phyloP scores from a whole-genome alignment of 139 green algal species.

The Medakamo hakoo region DNA sequence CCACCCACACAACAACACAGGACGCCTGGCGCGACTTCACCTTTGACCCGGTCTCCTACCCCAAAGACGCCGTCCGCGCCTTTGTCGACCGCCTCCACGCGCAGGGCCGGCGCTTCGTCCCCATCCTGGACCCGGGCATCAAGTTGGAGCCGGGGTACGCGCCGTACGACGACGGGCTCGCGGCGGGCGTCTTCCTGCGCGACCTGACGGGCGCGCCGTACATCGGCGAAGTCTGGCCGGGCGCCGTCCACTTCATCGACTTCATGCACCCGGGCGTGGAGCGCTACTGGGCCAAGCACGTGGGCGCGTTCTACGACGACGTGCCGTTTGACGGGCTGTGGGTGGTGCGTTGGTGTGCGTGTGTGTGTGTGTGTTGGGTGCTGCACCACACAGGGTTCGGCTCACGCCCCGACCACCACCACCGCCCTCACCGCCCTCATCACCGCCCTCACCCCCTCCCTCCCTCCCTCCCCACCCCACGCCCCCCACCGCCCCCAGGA shows the following conservation, averaged over 20 bases:
- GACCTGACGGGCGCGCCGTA: too few species aligned
- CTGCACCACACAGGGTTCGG: too few species aligned
- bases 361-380: too few species aligned
- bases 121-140: constrained; percentile 42
- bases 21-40: constrained; percentile 48
- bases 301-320: constrained; percentile 6
- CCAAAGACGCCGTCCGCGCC: constrained; percentile 10
- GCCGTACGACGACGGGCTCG: constrained; percentile 33
- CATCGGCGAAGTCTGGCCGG: constrained; percentile 22
- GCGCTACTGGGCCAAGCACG: neutral
- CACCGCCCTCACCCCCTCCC: too few species aligned
- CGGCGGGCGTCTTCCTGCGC: constrained; percentile 31
- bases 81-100: constrained; percentile 35
- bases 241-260: too few species aligned
- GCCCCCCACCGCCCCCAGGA: too few species aligned
- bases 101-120: constrained; percentile 26
- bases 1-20: too few species aligned
- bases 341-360: too few species aligned
- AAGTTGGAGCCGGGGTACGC: constrained; percentile 23
- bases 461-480: too few species aligned
- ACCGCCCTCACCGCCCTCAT: too few species aligned
- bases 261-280: constrained; percentile 20
- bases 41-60: constrained; percentile 25
- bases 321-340: constrained; percentile 48
- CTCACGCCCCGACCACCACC: too few species aligned